Percentiles rank a stretch among this genome's conserved stretches.
Evolutionary conservation across 495 filamentous ascomycete genomes (phyloP).

Genomic region (Cairneyella variabilis): DNA sequence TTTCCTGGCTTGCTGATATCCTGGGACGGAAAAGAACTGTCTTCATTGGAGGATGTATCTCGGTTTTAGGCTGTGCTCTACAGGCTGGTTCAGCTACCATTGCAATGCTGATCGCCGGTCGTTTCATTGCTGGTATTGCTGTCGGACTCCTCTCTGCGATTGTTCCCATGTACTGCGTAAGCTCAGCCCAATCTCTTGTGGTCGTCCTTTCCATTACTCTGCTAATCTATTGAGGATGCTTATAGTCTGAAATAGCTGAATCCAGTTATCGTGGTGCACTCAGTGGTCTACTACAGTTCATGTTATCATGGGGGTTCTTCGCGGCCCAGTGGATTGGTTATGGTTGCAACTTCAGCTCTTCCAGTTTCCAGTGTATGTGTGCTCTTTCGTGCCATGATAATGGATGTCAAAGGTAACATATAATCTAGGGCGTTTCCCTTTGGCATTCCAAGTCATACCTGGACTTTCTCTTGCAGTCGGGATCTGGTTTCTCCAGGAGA

Average conservation of each 20-base stretch:
- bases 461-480: constrained; percentile 44
- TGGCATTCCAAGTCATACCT: constrained; percentile 50
- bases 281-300: constrained; percentile 16
- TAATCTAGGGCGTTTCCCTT: constrained; percentile 51
- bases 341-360: constrained; percentile 8
- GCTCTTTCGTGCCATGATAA: too few species aligned
- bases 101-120: constrained; percentile 28
- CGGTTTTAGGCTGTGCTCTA: constrained; percentile 18
- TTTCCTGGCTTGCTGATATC: constrained; percentile 15
- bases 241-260: constrained; percentile 18
- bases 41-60: constrained; percentile 15
- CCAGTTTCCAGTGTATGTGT: constrained; percentile 17
- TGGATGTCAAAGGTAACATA: too few species aligned
- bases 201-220: background rate
- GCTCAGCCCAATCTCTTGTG: too few species aligned
- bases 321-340: constrained; percentile 22
- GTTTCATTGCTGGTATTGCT: constrained; percentile 44
- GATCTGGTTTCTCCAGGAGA: constrained; percentile 50
- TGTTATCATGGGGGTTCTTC: constrained; percentile 22
- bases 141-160: constrained; percentile 33
- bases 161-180: constrained; percentile 39
- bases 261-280: constrained; percentile 12
- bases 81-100: constrained; percentile 16
- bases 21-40: constrained; percentile 19
- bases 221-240: background rate